These are phyloP conservation scores for Solanum bulbocastanum DNA, from an alignment of 257 asterid genomes.

Conservation along the genomic window DNA sequence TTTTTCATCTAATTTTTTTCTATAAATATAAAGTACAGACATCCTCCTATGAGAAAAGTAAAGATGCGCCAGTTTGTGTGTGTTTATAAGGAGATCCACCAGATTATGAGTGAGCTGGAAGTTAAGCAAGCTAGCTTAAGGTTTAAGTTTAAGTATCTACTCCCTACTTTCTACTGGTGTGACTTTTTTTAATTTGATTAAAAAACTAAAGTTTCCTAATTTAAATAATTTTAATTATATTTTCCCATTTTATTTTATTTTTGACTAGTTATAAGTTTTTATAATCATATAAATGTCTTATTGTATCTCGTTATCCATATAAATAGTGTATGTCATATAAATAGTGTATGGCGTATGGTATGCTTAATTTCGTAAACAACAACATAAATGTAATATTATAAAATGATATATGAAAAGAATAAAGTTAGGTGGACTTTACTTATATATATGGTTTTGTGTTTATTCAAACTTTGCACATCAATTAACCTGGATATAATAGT, in stretches of 20 bases:
- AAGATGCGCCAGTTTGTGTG: background rate
- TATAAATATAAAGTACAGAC: background rate
- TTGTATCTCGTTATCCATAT: background rate
- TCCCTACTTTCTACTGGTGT: background rate
- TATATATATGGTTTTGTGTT: background rate
- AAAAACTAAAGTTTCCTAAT: background rate
- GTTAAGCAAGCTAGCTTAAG: background rate
- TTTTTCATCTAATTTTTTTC: background rate
- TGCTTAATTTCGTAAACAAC: background rate
- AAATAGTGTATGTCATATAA: background rate
- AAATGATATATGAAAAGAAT: background rate
- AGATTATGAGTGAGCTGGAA: background rate
- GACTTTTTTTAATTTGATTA: background rate
- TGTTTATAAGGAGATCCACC: background rate
- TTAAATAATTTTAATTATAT: background rate
- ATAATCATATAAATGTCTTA: background rate
- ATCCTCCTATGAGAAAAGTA: background rate
- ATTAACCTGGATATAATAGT: background rate
- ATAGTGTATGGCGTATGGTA: fast-evolving
- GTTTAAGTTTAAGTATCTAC: background rate
- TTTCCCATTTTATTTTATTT: background rate
- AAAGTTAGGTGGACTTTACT: background rate
- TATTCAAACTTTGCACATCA: background rate
- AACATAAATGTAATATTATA: background rate
- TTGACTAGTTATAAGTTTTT: background rate